Evolutionary conservation across 1,284 basidiomycete genomes (phyloP), one percentile per base, ranked within the genome.

Genomic region (Austropuccinia psidii): DNA sequence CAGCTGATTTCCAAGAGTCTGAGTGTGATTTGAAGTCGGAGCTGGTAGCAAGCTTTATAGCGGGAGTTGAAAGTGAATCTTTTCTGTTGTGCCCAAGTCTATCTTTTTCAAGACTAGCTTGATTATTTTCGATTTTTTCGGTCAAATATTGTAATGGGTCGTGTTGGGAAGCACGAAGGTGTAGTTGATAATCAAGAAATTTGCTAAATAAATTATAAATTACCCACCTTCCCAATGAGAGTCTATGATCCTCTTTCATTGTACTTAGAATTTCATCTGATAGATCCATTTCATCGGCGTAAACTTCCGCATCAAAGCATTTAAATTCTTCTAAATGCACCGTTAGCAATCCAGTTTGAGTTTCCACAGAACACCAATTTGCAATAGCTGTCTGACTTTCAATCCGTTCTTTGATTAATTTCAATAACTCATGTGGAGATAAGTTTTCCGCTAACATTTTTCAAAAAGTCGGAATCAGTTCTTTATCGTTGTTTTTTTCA

Each of bases 251-350:
- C 60, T 93, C 91, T 58, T 84, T 86, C 76, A 87, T 85, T 66
- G 47, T 24, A 50, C 47, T 4, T 58, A 49, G 29, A 6, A 58
- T 19, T 27, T 66, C 33, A 74, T 68, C 29, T 75, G 57, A 55
- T 75, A 78, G 37, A 61, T 64, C 65, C 75, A 11, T 75, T 74
- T 98, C 95, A 80, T 98, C 94, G 3, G 90, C 87, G 79, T 96
- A 98, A 3, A 95, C 87, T 82, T 98, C 96, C 11, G 91, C 91
- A 75, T 97, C 93, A 80, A 97, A 98, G 77, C 89, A 91, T 58
- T 86, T 83, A 4, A 79, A 80, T 77, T 96, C 91, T 72, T 87
- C 90, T 50, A 98, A 79, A 82, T 97, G 92, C 3, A 98, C 87
- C 0, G 89, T 89, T 75, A 99, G 83, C 39, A 91, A 86, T 1